phyloP scores from a whole-genome alignment of 177 flowering plant species.

The Vitis hybrid region DNA sequence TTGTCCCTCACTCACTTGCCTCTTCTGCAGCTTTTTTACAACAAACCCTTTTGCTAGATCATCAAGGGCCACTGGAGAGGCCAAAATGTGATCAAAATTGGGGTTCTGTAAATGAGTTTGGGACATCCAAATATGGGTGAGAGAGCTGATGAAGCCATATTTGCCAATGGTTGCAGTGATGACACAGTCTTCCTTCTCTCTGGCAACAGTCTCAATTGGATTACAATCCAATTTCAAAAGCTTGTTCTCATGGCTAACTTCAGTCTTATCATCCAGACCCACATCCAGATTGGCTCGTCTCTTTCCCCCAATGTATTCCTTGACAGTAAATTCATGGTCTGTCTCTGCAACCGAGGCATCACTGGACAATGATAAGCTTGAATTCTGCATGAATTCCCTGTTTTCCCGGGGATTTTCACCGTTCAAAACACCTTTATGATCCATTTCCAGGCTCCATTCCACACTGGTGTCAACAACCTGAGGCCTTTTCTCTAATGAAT shows the following conservation, averaged over 20 bases:
- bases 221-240: not conserved
- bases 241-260: too few species aligned
- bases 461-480: not conserved
- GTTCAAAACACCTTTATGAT: too few species aligned
- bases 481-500: not conserved
- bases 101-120: constrained; percentile 6
- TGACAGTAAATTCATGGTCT: not conserved
- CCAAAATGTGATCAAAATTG: constrained; percentile 40
- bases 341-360: not conserved
- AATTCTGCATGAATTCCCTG: not conserved
- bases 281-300: not conserved
- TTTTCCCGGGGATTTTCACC: not conserved
- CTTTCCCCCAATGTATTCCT: not conserved
- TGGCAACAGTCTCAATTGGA: not conserved
- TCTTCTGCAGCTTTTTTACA: constrained; percentile 52
- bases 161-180: constrained; percentile 40
- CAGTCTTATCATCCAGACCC: too few species aligned
- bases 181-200: constrained; percentile 20
- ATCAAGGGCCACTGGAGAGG: constrained; percentile 25
- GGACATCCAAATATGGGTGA: constrained; percentile 24
- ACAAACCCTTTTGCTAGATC: constrained; percentile 56
- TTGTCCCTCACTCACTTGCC: constrained; percentile 12
- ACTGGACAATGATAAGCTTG: not conserved
- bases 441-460: not conserved
- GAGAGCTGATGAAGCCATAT: constrained; percentile 36